phyloP scores from a whole-genome alignment of 2,329 filamentous ascomycete species.

The Paraconiothyrium sp. region DNA sequence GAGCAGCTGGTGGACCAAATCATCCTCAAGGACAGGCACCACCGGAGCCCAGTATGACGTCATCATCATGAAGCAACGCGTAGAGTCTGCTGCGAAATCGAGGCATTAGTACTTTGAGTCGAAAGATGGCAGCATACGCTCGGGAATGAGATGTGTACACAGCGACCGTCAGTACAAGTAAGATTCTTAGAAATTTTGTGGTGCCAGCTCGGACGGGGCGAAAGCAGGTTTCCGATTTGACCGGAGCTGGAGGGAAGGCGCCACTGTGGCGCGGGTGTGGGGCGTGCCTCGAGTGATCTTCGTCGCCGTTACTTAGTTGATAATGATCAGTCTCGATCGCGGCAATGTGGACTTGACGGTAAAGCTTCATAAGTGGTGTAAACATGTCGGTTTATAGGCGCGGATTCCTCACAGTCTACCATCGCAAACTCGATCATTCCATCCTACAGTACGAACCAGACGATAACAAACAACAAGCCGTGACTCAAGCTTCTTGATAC shows the following conservation, averaged over 20 bases:
- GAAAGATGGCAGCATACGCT: not conserved
- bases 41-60: constrained; percentile 15
- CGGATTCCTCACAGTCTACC: too few relatives aligned
- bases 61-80: constrained; percentile 7
- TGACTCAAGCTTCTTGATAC: too few relatives aligned
- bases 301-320: constrained; percentile 3
- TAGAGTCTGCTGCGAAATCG: not conserved
- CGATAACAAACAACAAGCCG: too few relatives aligned
- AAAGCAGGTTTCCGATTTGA: constrained; percentile 10
- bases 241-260: not conserved
- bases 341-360: too few relatives aligned
- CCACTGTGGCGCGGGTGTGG: constrained; percentile 8
- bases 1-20: constrained; percentile 20
- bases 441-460: too few relatives aligned
- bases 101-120: constrained; percentile 8
- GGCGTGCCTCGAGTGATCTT: not conserved
- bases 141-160: not conserved
- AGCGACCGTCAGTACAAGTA: not conserved
- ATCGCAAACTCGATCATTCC: too few relatives aligned
- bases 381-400: too few relatives aligned
- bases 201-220: not conserved
- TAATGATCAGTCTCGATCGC: too few relatives aligned
- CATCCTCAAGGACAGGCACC: constrained; percentile 17
- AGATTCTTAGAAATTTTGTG: not conserved
- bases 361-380: too few relatives aligned